A percentile compares a stretch with the other conserved stretches of the same genome.
phyloP scores from a whole-genome alignment of 2,329 filamentous ascomycete genomes.

The Tolypocladium paradoxum region DNA sequence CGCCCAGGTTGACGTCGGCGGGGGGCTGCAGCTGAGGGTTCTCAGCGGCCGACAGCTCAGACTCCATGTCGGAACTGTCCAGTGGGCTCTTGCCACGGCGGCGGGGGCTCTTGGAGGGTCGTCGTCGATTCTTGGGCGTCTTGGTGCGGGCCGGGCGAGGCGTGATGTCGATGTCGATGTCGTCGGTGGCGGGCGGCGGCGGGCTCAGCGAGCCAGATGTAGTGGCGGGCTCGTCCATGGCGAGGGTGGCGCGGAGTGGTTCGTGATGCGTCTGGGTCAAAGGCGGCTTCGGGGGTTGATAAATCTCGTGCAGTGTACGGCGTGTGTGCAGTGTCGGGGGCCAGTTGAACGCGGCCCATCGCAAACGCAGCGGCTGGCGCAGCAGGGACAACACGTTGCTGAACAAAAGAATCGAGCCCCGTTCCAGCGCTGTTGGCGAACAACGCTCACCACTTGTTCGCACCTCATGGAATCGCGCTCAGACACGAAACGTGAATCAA shows the following conservation, averaged over 20 bases:
- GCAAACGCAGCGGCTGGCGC: neutral
- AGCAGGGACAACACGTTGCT: neutral
- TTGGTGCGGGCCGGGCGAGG: neutral
- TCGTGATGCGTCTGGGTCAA: neutral
- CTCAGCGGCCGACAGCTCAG: neutral
- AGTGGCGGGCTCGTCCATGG: neutral
- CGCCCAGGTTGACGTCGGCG: conserved; percentile 2
- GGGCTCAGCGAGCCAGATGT: neutral
- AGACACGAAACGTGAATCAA: neutral
- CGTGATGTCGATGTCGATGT: neutral
- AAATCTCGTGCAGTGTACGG: neutral
- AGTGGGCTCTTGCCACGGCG: neutral
- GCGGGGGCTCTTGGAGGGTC: neutral
- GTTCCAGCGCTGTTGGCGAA: neutral
- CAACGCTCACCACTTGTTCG: neutral
- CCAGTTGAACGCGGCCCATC: neutral
- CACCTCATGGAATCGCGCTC: neutral
- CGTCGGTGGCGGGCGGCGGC: neutral
- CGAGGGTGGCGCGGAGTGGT: neutral
- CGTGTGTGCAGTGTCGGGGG: neutral
- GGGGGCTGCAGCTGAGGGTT: neutral
- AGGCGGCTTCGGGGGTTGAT: neutral
- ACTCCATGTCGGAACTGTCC: neutral
- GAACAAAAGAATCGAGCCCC: neutral
- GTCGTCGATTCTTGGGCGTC: neutral